Evolutionary conservation across 345 rosid genomes (phyloP).

Genomic region (Populus nigra): DNA sequence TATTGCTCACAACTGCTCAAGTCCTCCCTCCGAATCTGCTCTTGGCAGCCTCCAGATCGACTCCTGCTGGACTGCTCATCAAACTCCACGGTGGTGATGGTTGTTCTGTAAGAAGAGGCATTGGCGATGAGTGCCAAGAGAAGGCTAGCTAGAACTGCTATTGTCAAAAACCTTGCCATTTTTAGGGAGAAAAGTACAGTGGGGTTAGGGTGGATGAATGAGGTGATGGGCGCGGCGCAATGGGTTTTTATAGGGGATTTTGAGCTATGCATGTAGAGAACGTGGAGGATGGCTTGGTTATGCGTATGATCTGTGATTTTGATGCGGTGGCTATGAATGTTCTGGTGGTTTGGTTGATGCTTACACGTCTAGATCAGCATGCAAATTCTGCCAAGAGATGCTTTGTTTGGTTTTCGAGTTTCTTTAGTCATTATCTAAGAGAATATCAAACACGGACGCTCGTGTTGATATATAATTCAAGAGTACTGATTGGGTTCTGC

Average conservation of each 20-base stretch:
- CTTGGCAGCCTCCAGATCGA: not conserved
- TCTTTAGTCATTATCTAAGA: too few relatives aligned
- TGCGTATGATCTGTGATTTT: not conserved
- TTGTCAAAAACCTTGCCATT: not conserved
- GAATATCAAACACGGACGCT: too few relatives aligned
- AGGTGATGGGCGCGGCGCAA: not conserved
- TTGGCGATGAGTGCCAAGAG: not conserved
- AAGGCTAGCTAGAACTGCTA: not conserved
- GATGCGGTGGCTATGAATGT: not conserved
- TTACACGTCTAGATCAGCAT: slow-evolving; percentile 4
- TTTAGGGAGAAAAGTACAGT: not conserved
- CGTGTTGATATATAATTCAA: too few relatives aligned
- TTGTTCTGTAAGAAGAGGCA: not conserved
- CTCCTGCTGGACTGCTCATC: not conserved
- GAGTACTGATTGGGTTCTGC: too few relatives aligned
- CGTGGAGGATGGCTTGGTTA: not conserved
- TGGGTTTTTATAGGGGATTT: not conserved
- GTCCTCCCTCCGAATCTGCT: not conserved
- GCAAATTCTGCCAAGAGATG: slow-evolving; percentile 4
- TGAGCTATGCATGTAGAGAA: not conserved
- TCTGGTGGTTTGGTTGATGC: not conserved
- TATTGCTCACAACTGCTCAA: not conserved
- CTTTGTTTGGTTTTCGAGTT: not conserved
- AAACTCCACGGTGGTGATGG: not conserved
- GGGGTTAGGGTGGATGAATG: not conserved